Evolutionary conservation across 2,329 filamentous ascomycete species (phyloP).

Genomic region (Trichoderma harzianum): DNA sequence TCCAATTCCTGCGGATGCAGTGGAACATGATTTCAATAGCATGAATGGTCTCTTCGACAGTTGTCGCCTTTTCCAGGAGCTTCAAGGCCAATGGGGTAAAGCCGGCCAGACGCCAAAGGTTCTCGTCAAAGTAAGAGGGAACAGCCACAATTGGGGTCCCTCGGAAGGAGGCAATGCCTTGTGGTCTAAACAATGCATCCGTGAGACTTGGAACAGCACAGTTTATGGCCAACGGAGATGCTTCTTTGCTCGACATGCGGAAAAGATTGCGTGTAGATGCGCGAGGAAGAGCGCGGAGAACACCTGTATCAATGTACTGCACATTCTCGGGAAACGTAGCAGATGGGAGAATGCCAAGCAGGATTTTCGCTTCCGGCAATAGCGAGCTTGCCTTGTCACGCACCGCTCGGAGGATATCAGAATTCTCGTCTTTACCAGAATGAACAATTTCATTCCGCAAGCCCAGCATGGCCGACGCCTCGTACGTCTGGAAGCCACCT

Average conservation of each 20-base stretch:
- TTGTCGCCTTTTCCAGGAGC: slow-evolving; percentile 72
- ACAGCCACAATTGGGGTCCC: slow-evolving; percentile 78
- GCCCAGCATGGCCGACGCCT: slow-evolving; percentile 85
- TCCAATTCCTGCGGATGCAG: slow-evolving; percentile 86
- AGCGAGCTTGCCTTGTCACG: slow-evolving; percentile 78
- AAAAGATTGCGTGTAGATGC: slow-evolving; percentile 61
- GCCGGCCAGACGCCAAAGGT: slow-evolving; percentile 88
- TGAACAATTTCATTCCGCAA: slow-evolving; percentile 88
- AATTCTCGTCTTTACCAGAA: slow-evolving; percentile 83
- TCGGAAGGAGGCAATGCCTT: slow-evolving; percentile 77
- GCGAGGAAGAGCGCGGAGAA: slow-evolving; percentile 73
- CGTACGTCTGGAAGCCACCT: slow-evolving; percentile 93
- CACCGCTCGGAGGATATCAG: slow-evolving; percentile 87
- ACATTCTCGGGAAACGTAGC: slow-evolving; percentile 80
- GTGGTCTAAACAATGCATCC: slow-evolving; percentile 76
- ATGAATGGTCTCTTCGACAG: slow-evolving; percentile 66
- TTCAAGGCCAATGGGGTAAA: slow-evolving; percentile 83
- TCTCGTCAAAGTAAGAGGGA: slow-evolving; percentile 85
- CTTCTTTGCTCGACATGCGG: slow-evolving; percentile 41
- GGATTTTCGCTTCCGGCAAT: slow-evolving; percentile 73
- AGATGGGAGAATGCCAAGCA: slow-evolving; percentile 79
- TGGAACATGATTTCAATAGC: slow-evolving; percentile 82
- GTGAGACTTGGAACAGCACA: slow-evolving; percentile 83
- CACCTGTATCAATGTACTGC: slow-evolving; percentile 69
- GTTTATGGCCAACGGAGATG: slow-evolving; percentile 80